These are phyloP conservation scores for Claviceps sp. DNA, from an alignment of 2,329 filamentous ascomycete genomes.

Conservation along the genomic window DNA sequence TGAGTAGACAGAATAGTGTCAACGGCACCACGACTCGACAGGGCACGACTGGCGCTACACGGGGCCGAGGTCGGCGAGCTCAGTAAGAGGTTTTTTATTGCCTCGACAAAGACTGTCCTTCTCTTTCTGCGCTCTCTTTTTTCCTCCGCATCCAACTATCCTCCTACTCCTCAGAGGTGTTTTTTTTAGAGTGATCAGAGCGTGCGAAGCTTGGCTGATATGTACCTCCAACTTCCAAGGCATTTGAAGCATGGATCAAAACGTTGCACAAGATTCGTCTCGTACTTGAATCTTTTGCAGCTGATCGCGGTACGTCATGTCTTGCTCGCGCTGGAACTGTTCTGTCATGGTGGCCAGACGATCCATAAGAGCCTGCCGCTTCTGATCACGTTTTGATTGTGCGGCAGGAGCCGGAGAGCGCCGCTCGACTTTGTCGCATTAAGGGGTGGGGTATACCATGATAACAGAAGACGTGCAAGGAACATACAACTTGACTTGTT, in stretches of 20 bases:
- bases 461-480: too few species aligned
- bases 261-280: conserved; percentile 73
- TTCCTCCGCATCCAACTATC: background rate
- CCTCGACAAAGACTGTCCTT: background rate
- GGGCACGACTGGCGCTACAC: conserved; percentile 34
- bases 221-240: conserved; percentile 47
- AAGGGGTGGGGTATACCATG: too few species aligned
- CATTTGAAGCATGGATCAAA: conserved; percentile 59
- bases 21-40: conserved; percentile 46
- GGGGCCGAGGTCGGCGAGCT: conserved; percentile 30
- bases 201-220: conserved; percentile 44
- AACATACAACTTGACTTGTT: too few species aligned
- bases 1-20: conserved; percentile 43
- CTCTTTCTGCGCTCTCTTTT: background rate
- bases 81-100: background rate
- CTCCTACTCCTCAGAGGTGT: too few species aligned
- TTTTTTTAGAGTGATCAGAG: too few species aligned
- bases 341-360: conserved; percentile 63
- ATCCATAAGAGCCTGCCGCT: conserved; percentile 70
- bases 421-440: conserved; percentile 19
- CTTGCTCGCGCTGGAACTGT: conserved; percentile 67
- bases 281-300: conserved; percentile 82
- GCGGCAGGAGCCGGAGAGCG: conserved; percentile 24
- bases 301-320: conserved; percentile 77
- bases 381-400: conserved; percentile 81